These are phyloP conservation scores for Brasilioporus rufonigricans DNA, from an alignment of 768 basidiomycete genomes.

Conservation along the genomic window DNA sequence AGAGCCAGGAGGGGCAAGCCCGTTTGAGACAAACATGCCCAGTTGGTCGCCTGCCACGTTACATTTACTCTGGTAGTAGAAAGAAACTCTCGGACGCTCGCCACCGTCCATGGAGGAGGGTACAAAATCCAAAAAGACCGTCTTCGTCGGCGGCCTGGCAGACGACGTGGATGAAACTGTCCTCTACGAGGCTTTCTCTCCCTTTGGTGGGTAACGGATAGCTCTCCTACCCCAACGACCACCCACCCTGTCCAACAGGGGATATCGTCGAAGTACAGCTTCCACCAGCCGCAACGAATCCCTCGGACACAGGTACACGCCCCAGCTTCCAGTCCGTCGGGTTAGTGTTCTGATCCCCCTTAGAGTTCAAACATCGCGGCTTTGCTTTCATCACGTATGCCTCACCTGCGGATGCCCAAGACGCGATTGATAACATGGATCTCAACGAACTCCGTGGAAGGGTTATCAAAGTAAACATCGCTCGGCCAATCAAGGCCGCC, in stretches of 20 bases:
- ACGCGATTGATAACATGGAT: slow-evolving; percentile 99
- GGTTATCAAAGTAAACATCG: slow-evolving; percentile 80
- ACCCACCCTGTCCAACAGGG: slow-evolving; percentile 44
- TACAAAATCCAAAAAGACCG: slow-evolving; percentile 78
- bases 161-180: slow-evolving; percentile 80
- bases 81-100: no score
- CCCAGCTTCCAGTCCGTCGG: not conserved
- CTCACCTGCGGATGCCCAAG: slow-evolving; percentile 80
- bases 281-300: slow-evolving; percentile 75
- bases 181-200: slow-evolving; percentile 77
- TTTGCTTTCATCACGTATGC: slow-evolving; percentile 92
- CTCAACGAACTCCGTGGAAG: slow-evolving; percentile 81
- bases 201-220: slow-evolving; percentile 65
- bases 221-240: not conserved
- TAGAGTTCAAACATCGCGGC: slow-evolving; percentile 84
- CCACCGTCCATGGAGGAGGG: slow-evolving; percentile 83
- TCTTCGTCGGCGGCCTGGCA: slow-evolving; percentile 80
- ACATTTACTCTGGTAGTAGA: no score
- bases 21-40: slow-evolving; percentile 13
- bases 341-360: not conserved
- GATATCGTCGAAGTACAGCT: slow-evolving; percentile 92
- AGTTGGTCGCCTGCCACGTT: not conserved
- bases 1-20: no score
- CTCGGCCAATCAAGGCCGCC: slow-evolving; percentile 75
- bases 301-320: slow-evolving; percentile 53